Evolutionary conservation across 75 land plant genomes (phyloP), one percentile per base, ranked within the genome.

Genomic region (Sequoia sempervirens): DNA sequence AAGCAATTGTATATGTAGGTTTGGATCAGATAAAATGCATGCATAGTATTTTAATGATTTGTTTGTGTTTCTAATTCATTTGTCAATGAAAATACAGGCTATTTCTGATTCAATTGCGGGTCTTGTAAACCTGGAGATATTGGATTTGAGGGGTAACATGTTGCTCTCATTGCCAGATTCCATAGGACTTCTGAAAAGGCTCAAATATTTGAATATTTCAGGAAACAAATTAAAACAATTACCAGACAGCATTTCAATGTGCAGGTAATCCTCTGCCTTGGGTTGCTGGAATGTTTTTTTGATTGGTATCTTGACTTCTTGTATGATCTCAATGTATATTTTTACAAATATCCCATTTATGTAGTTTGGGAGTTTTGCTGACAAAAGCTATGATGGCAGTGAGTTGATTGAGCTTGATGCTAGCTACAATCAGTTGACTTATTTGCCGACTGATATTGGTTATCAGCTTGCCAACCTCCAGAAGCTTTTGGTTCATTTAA

Each of bases 211-310:
- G 12, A 82, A 88, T 53, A 46, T 85, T 52, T 88, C 91, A 52
- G 82, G 83, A 47, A 90, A 90, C 82, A 56, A 56, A 45, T 38
- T 90, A 80, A 80, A 50, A 81, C 6, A 53, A 30, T 82, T 90
- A 69, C 91, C 91, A 56, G 90, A 86, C n/a, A 90, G 90, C 81
- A 85, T 90, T 81, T 80, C 82, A 5, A 85, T 87, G 52, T 90
- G 91, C 90, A 88, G 91, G 91, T 90, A 70, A 69, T 64, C n/a
- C 6, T 52, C 12, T 46, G 26, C 17, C 34, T 47, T 84, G 5
- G 40, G 30, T 20, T 30, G 7, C n/a, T 47, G 43, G 38, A 47
- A 36, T 40, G 6, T 15, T 6, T 32, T 81, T 47, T 74, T 79
- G 37, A 28, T 82, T 30, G 40, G 15, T 75, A 4, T 81, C 4